phyloP scores from a whole-genome alignment of 1,284 basidiomycete species.

The Malassezia obtusa region DNA sequence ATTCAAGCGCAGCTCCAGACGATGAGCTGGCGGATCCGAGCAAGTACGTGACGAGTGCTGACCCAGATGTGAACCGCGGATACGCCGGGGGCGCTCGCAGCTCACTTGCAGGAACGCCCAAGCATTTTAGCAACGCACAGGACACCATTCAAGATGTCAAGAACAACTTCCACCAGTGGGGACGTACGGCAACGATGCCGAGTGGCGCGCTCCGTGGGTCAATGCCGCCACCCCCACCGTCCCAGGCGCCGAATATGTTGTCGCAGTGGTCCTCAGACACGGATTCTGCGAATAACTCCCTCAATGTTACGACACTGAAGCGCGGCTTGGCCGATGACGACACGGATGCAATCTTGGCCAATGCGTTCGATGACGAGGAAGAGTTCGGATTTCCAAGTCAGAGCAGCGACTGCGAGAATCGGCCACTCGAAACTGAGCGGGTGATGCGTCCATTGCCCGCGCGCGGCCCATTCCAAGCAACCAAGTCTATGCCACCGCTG shows the following conservation, averaged over 20 bases:
- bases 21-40: slow-evolving; percentile 19
- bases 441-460: slow-evolving; percentile 9
- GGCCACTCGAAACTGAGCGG: not conserved
- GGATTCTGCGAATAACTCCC: not conserved
- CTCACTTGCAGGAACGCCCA: not conserved
- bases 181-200: slow-evolving; percentile 11
- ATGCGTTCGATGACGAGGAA: slow-evolving; percentile 7
- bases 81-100: not conserved
- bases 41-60: slow-evolving; percentile 9
- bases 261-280: slow-evolving; percentile 3
- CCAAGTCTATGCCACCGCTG: slow-evolving; percentile 11
- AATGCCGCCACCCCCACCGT: not conserved
- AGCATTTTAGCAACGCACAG: not conserved
- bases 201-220: slow-evolving; percentile 7
- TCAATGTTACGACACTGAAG: not conserved
- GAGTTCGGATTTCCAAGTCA: not conserved
- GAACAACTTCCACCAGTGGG: slow-evolving; percentile 3
- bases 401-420: not conserved
- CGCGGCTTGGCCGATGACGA: slow-evolving; percentile 11
- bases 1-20: slow-evolving; percentile 12
- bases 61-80: slow-evolving; percentile 15
- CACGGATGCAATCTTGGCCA: slow-evolving; percentile 6
- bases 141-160: slow-evolving; percentile 3
- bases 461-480: slow-evolving; percentile 2
- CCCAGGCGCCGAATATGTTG: not conserved